Conservation (phyloP, 2,329 filamentous ascomycete genomes). For the Tolypocladium capitatum region DNA sequence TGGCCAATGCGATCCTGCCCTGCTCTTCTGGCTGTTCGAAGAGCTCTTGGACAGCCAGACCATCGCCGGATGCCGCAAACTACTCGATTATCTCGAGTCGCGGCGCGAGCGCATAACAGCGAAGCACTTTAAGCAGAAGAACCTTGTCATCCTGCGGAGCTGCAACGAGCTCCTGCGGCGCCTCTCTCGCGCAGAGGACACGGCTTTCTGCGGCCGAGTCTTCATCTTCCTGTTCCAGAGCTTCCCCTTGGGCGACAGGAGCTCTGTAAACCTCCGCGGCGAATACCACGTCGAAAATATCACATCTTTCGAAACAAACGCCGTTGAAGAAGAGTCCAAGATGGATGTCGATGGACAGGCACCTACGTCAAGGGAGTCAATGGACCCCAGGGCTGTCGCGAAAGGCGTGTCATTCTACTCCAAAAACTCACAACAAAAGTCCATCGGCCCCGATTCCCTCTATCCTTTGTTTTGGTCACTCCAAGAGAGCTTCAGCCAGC, state of each 20-base stretch:
- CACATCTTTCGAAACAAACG: constrained; percentile 56
- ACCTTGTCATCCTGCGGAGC: constrained; percentile 76
- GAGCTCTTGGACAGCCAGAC: constrained; percentile 94
- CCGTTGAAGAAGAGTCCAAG: constrained; percentile 17
- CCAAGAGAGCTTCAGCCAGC: constrained; percentile 84
- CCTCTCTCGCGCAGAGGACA: constrained; percentile 90
- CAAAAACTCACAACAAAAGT: constrained; percentile 36
- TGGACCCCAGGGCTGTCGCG: constrained; percentile 13
- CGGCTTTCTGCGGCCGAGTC: constrained; percentile 90
- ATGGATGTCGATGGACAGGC: constrained; percentile 55
- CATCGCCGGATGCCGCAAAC: constrained; percentile 75
- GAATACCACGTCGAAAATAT: constrained; percentile 95
- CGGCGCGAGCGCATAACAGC: constrained; percentile 78
- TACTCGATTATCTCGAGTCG: constrained; percentile 93
- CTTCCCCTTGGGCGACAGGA: constrained; percentile 91
- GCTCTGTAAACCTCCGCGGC: constrained; percentile 88
- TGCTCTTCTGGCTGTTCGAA: constrained; percentile 84
- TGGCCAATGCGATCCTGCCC: constrained; percentile 61
- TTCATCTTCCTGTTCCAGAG: constrained; percentile 99
- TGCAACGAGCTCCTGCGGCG: constrained; percentile 93
- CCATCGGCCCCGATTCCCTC: constrained; percentile 54
- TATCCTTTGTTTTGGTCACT: constrained; percentile 93
- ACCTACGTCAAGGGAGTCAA: constrained; percentile 19
- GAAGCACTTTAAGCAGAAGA: constrained; percentile 68
- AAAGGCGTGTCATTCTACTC: constrained; percentile 30